Evolutionary conservation across 2,329 filamentous ascomycete species (phyloP).

Genomic region (Calonectria pseudoreteaudii): DNA sequence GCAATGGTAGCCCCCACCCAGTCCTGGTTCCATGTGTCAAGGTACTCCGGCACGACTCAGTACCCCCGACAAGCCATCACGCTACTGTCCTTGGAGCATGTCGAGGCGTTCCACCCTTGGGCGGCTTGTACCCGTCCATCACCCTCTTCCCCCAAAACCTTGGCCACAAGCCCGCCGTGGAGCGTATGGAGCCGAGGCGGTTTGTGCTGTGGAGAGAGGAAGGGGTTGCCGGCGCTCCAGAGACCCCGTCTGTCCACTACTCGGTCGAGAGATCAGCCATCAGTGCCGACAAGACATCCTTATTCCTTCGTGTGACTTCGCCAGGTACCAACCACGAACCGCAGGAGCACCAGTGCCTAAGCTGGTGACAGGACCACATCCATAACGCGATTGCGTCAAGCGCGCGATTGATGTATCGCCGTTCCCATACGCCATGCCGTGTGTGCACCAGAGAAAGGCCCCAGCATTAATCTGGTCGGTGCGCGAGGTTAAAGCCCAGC

Average conservation of each 20-base stretch:
- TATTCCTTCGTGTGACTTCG: conserved; percentile 5
- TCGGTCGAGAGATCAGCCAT: conserved; percentile 4
- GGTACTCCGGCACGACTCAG: conserved; percentile 32
- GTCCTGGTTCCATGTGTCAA: conserved; percentile 37
- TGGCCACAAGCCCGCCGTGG: conserved; percentile 33
- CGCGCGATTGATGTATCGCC: conserved; percentile 4
- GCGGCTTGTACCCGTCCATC: conserved; percentile 29
- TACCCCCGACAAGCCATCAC: conserved; percentile 32
- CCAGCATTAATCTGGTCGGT: neutral
- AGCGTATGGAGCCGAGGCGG: conserved; percentile 16
- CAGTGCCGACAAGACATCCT: conserved; percentile 1
- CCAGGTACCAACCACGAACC: conserved; percentile 7
- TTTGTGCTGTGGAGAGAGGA: conserved; percentile 27
- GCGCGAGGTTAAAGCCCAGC: neutral
- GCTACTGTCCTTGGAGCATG: conserved; percentile 33
- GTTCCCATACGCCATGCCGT: neutral
- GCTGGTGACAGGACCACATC: neutral
- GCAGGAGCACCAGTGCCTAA: neutral
- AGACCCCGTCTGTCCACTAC: neutral
- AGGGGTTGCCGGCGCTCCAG: conserved; percentile 6
- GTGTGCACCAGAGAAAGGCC: conserved; percentile 3
- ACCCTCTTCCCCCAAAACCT: conserved; percentile 35
- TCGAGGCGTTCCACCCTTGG: conserved; percentile 29
- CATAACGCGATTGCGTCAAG: conserved; percentile 8
- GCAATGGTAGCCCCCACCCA: conserved; percentile 33